Base-by-base conservation (phyloP, 2,329 filamentous ascomycete species). In the Aureobasidium sp. region DNA sequence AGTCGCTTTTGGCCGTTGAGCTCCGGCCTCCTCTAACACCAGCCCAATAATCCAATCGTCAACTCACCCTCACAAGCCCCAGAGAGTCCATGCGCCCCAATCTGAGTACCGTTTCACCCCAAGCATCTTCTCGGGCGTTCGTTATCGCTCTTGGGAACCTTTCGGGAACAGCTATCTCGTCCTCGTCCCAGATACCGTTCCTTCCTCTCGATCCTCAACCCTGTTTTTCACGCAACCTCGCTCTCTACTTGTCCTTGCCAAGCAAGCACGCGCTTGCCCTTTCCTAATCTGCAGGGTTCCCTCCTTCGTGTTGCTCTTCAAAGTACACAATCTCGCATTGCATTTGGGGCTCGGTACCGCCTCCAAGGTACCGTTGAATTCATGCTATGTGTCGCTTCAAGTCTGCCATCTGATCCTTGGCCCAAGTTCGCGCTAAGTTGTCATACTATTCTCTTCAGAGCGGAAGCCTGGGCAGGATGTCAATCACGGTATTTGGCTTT, bases 241-340 rank as follows among this genome's bases (percentile, higher is more conserved):
- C 27, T 16, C 50, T 42, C 25, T 54, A 21, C 25, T 54, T 41
- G 50, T 27, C 16, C 53, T 36, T 45, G 53, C 53, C 53, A 57
- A 57, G 53, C 53, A 34, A 57, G 53, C 53, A 44, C 53, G 42
- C 53, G 50, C 39, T 45, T 57, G 39, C 11, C 34, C 53, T 39
- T 57, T 57, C 41, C 53, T 29, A 34, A 57, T 36, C 53, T 57
- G 51, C 37, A 54, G 51, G 27, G 51, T 27, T 42, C 25, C 37
- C 42, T 54, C 51, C 37, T 41, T 41, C 14, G 13, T 36, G 37
- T 25, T 51, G 49, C 49, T 51, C 21, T 14, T 16, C 21, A 39
- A 37, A 37, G 49, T 39, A 51, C 49, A 51, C 34, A 51, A 51
- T 51, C 49, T 54, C 32, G 51, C 51, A 42, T 50, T 44, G 51